phyloP scores from a whole-genome alignment of 306 rosid genomes.

The Cicer bijugum region DNA sequence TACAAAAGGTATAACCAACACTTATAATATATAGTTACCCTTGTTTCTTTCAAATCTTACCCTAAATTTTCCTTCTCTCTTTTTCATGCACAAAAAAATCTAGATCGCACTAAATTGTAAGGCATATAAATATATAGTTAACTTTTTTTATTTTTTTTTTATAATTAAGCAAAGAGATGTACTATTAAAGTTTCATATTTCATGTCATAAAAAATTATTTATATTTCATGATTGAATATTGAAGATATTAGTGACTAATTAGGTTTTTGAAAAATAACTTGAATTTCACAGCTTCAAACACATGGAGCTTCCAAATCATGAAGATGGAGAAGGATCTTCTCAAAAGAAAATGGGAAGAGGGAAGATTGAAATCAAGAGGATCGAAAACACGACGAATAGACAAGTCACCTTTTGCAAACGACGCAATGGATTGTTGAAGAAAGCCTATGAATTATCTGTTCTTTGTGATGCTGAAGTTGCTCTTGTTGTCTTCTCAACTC shows the following conservation, averaged over 20 bases:
- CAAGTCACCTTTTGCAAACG: slow-evolving; percentile 94
- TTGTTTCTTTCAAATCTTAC: slow-evolving; percentile 35
- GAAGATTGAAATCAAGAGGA: slow-evolving; percentile 83
- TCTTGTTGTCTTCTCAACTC: slow-evolving; percentile 83
- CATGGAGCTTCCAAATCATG: slow-evolving; percentile 69
- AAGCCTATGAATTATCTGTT: slow-evolving; percentile 88
- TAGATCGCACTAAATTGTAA: slow-evolving; percentile 32
- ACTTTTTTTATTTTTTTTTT: background rate
- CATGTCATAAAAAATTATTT: too few species aligned
- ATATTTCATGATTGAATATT: background rate
- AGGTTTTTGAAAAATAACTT: slow-evolving; percentile 8
- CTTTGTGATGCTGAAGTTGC: slow-evolving; percentile 95
- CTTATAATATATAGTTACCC: background rate
- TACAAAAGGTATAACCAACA: slow-evolving; percentile 38
- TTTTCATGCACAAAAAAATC: slow-evolving; percentile 41
- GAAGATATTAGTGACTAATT: background rate
- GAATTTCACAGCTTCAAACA: slow-evolving; percentile 36
- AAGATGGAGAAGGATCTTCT: slow-evolving; percentile 65
- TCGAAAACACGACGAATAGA: slow-evolving; percentile 84
- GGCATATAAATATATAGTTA: background rate
- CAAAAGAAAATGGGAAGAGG: slow-evolving; percentile 87
- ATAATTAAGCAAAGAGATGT: background rate
- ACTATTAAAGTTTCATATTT: background rate
- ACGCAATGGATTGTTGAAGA: slow-evolving; percentile 85
- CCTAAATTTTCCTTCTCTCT: background rate